Percentiles rank a stretch among this genome's conserved stretches.
Conservation (phyloP, 1,284 basidiomycete genomes). For the Marasmius fiardii region DNA sequence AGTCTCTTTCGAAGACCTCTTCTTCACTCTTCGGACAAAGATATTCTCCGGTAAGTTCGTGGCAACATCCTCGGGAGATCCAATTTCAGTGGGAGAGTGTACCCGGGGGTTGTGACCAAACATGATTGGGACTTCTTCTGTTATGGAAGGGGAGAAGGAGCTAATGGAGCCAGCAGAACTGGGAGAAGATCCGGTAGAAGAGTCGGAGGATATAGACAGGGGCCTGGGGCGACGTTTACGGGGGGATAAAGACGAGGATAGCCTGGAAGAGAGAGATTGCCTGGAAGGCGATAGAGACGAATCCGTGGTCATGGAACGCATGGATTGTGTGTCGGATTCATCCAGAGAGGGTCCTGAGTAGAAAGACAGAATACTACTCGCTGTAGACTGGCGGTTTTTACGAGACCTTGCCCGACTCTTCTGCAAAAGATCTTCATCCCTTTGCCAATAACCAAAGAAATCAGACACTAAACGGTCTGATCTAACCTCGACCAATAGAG, state of each 20-base stretch:
- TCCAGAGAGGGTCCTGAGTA: neutral
- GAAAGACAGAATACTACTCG: conserved; percentile 23
- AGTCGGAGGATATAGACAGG: conserved; percentile 16
- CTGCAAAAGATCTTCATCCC: conserved; percentile 59
- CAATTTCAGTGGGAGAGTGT: conserved; percentile 22
- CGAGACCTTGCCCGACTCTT: conserved; percentile 25
- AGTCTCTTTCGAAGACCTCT: conserved; percentile 17
- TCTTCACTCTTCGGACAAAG: conserved; percentile 21
- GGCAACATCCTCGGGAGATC: conserved; percentile 46
- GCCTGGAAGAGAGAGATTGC: conserved; percentile 25
- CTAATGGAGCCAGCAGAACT: conserved; percentile 26
- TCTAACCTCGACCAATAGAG: conserved; percentile 61
- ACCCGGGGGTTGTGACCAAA: conserved; percentile 48
- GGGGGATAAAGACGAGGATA: conserved; percentile 14
- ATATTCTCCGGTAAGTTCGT: conserved; percentile 19
- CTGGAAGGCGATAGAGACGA: conserved; percentile 1
- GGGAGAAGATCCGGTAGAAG: conserved; percentile 14
- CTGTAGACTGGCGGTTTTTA: conserved; percentile 19
- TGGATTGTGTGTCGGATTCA: neutral
- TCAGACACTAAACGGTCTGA: conserved; percentile 56
- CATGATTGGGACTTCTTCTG: conserved; percentile 36
- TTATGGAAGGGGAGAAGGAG: conserved; percentile 28
- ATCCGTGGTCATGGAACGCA: neutral
- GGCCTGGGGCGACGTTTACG: conserved; percentile 9
- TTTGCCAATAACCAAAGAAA: conserved; percentile 75